These are phyloP conservation scores for Fusarium compactum DNA, from an alignment of 2,329 filamentous ascomycete genomes.

Conservation along the genomic window DNA sequence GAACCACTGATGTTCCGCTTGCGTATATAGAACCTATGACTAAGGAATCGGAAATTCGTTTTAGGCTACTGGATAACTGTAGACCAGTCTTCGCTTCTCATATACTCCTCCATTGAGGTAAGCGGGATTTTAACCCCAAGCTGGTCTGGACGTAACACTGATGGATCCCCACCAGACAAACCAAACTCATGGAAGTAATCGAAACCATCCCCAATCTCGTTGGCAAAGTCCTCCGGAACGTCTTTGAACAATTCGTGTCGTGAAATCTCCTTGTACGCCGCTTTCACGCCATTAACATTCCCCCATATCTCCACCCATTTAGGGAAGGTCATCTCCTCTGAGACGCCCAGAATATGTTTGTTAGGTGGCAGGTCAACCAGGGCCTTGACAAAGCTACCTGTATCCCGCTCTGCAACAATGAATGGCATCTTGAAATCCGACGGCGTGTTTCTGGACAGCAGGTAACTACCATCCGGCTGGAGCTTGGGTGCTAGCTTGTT, in stretches of 20 bases:
- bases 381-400: background rate
- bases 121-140: background rate
- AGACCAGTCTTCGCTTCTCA: background rate
- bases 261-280: constrained; percentile 32
- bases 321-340: constrained; percentile 20
- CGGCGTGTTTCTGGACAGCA: background rate
- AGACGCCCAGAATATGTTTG: background rate
- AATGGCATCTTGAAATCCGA: constrained; percentile 5
- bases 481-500: background rate
- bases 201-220: constrained; percentile 33
- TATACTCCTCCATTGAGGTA: background rate
- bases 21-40: too few relatives aligned
- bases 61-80: too few relatives aligned
- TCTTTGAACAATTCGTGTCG: constrained; percentile 26
- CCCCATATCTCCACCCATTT: constrained; percentile 27
- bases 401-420: background rate
- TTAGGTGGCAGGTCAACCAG: background rate
- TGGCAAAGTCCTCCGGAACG: background rate
- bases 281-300: constrained; percentile 30
- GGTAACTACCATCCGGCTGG: constrained; percentile 14
- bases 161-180: constrained; percentile 27
- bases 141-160: constrained; percentile 22
- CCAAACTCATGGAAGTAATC: constrained; percentile 34
- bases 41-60: too few relatives aligned
- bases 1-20: too few relatives aligned